Conservation (phyloP, 2,329 filamentous ascomycete genomes). For the Thelonectria discophora region DNA sequence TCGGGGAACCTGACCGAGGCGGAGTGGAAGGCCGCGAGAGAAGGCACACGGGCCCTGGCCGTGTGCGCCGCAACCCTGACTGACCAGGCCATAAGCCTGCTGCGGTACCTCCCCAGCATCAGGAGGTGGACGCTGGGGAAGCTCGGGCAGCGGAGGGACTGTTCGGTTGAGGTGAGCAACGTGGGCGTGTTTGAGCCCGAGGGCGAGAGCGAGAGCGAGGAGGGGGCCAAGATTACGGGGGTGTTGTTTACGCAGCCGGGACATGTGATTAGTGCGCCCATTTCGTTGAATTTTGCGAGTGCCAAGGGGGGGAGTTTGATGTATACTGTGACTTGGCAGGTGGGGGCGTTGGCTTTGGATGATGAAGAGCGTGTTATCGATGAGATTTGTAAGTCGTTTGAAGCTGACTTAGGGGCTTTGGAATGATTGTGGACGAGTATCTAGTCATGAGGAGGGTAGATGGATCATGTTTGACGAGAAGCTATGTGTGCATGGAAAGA, state of each 20-base stretch:
- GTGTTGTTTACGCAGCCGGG: conserved; percentile 40
- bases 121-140: conserved; percentile 35
- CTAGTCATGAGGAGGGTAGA: not conserved
- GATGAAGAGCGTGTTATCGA: conserved; percentile 34
- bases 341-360: conserved; percentile 34
- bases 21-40: conserved; percentile 33
- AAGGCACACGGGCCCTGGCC: conserved; percentile 29
- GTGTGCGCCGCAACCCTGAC: conserved; percentile 22
- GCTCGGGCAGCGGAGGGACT: conserved; percentile 34
- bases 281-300: conserved; percentile 35
- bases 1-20: conserved; percentile 26
- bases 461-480: too few relatives aligned
- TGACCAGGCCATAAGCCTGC: conserved; percentile 32
- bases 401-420: conserved; percentile 27
- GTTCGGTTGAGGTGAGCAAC: conserved; percentile 39
- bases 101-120: conserved; percentile 37
- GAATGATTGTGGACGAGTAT: not conserved
- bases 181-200: conserved; percentile 30
- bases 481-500: too few relatives aligned
- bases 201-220: not conserved
- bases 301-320: conserved; percentile 33
- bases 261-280: conserved; percentile 29
- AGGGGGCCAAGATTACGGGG: conserved; percentile 22
- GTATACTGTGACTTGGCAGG: conserved; percentile 39
- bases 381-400: conserved; percentile 27